Evolutionary conservation across 441 rosid genomes (phyloP).

Genomic region (Corymbia calophylla): DNA sequence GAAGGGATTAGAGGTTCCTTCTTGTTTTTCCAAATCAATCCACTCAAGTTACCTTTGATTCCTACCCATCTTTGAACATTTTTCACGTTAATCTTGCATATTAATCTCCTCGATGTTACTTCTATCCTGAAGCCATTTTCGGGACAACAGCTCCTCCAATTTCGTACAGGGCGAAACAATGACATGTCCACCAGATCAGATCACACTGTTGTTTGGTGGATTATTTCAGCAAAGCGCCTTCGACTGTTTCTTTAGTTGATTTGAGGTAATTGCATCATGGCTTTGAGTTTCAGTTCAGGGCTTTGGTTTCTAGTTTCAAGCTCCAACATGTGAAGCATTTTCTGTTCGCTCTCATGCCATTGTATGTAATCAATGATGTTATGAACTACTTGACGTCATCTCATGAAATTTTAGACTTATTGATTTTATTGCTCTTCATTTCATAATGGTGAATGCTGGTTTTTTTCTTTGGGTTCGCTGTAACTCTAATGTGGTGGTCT

Average conservation of each 20-base stretch:
- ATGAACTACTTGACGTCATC: not conserved
- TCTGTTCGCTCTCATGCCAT: not conserved
- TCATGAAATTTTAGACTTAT: not conserved
- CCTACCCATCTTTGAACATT: constrained; percentile 7
- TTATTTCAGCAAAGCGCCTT: not conserved
- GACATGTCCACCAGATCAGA: not conserved
- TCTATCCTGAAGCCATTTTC: not conserved
- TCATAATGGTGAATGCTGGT: not conserved
- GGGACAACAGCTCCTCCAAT: not conserved
- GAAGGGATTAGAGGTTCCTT: not conserved
- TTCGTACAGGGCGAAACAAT: not conserved
- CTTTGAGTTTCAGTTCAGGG: not conserved
- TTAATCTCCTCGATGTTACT: not conserved
- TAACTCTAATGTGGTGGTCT: not conserved
- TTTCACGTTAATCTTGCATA: not conserved
- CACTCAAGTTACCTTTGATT: constrained; percentile 36
- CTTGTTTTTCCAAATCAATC: not conserved
- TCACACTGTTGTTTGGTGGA: not conserved
- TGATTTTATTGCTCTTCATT: not conserved
- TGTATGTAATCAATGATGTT: not conserved
- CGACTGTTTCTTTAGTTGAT: not conserved
- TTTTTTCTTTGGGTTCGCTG: not conserved
- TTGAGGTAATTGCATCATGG: not conserved
- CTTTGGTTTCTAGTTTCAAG: not conserved
- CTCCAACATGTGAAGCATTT: not conserved